Evolutionary conservation across 805 yeast genomes (phyloP).

Genomic region (Candida sonorensis): DNA sequence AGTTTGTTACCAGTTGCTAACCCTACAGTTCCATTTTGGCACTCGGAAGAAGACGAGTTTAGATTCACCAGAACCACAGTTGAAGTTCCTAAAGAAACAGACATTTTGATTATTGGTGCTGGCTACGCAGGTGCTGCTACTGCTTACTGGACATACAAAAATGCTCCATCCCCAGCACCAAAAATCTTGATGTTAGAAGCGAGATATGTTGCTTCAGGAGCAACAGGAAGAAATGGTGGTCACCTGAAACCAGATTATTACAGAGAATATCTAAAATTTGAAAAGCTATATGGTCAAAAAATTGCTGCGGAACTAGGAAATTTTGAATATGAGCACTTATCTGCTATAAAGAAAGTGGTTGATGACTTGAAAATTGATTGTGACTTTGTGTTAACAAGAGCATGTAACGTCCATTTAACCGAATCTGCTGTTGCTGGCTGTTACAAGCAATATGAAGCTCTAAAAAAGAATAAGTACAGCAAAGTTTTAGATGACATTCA

Average conservation of each 20-base stretch:
- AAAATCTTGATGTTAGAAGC: slow-evolving; percentile 32
- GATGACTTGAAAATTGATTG: slow-evolving; percentile 28
- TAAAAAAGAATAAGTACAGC: slow-evolving; percentile 20
- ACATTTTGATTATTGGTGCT: slow-evolving; percentile 35
- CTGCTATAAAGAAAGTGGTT: slow-evolving; percentile 27
- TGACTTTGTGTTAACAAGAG: slow-evolving; percentile 25
- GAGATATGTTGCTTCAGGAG: slow-evolving; percentile 32
- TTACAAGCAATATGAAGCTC: background rate
- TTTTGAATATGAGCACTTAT: slow-evolving; percentile 31
- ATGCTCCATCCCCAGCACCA: slow-evolving; percentile 12
- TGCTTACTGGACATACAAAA: slow-evolving; percentile 30
- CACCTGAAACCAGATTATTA: slow-evolving; percentile 34
- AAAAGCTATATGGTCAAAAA: slow-evolving; percentile 16
- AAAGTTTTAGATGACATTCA: slow-evolving; percentile 25
- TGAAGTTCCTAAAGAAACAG: slow-evolving; percentile 31
- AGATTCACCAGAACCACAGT: slow-evolving; percentile 10
- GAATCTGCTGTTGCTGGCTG: slow-evolving; percentile 15
- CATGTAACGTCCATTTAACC: slow-evolving; percentile 26
- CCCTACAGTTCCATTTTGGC: too few species aligned
- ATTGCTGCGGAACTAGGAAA: slow-evolving; percentile 31
- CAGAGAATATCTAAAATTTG: slow-evolving; percentile 9
- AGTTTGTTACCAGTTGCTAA: too few species aligned
- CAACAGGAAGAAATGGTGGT: slow-evolving; percentile 46
- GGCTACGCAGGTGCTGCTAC: slow-evolving; percentile 39
- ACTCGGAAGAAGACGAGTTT: slow-evolving; percentile 7